Evolutionary conservation across 805 yeast genomes (phyloP), one percentile per base, ranked within the genome.

Genomic region (Kodamaea laetipori): DNA sequence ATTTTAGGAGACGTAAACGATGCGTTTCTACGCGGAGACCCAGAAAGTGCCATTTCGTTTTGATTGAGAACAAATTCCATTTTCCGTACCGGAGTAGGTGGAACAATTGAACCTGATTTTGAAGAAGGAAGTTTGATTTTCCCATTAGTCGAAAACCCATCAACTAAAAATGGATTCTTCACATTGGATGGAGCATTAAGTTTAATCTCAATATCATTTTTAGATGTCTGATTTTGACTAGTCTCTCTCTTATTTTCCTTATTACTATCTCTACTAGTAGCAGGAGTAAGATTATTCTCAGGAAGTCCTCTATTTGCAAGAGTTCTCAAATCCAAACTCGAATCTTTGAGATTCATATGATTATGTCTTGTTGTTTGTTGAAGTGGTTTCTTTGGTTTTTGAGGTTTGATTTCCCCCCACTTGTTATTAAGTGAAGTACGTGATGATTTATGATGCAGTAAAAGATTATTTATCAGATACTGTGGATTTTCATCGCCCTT

Each of bases 61-160:
- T 36, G 39, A n/a, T 42, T 51, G 31, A 61, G 45, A 10, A 50
- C 54, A 47, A 56, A 57, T 26, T 78, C 82, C 74, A 81, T 74
- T 49, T 78, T 81, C 56, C 77, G 82, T 6, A 79, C 80, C 0
- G 88, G 90, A 0, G 90, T 83, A 3, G 82, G 78, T 2, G 90
- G 89, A 5, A 80, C 61, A 10, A 85, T 71, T 25, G 55, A 49
- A 52, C 60, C 36, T 51, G 74, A 62, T 54, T 70, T 53, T 56
- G 81, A 56, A 48, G 74, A 57, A 28, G 81, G 87, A 57, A 83
- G 54, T 61, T 68, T 71, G 37, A 78, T 58, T 39, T 67, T 62
- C 12, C 83, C 83, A 50, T 69, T 76, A 15, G 74, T 66, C 2
- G 76, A 62, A 53, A 78, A 78, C 1, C 82, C 82, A 6, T 42